Percentiles rank a stretch among this genome's conserved stretches.
Evolutionary conservation across 1,284 basidiomycete genomes (phyloP).

Genomic region (Melampsora larici-populina): DNA sequence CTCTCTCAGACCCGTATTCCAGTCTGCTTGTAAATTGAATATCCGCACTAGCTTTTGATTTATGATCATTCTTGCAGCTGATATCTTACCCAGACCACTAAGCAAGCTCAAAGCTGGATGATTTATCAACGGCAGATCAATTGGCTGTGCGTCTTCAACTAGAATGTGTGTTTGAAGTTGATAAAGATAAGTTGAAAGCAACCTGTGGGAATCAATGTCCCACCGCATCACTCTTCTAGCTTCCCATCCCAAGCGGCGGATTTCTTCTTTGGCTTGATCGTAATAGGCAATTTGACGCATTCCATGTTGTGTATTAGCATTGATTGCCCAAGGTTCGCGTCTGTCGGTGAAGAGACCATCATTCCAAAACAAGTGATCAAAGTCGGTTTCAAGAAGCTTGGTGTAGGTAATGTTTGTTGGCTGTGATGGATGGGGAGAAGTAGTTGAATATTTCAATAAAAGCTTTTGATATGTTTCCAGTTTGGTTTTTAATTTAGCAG

Average conservation of each 20-base stretch:
- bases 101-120: not conserved
- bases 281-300: not conserved
- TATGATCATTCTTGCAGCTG: not conserved
- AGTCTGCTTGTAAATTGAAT: not conserved
- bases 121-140: not conserved
- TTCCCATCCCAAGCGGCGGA: conserved; percentile 12
- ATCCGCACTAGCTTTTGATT: not conserved
- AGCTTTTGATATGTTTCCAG: not conserved
- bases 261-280: not conserved
- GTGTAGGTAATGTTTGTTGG: not conserved
- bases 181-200: not conserved
- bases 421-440: not conserved
- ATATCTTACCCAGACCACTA: not conserved
- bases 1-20: not conserved
- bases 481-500: not conserved
- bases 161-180: not conserved
- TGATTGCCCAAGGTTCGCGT: conserved; percentile 10
- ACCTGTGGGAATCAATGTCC: not conserved
- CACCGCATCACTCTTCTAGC: not conserved
- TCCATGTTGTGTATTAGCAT: conserved; percentile 1
- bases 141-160: not conserved
- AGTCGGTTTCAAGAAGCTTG: not conserved
- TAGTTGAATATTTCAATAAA: not conserved
- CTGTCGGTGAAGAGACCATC: conserved; percentile 10
- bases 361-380: conserved; percentile 6